Evolutionary conservation across 768 basidiomycete species (phyloP), one percentile per base, ranked within the genome.

Genomic region (Boletus vinaceobasis): DNA sequence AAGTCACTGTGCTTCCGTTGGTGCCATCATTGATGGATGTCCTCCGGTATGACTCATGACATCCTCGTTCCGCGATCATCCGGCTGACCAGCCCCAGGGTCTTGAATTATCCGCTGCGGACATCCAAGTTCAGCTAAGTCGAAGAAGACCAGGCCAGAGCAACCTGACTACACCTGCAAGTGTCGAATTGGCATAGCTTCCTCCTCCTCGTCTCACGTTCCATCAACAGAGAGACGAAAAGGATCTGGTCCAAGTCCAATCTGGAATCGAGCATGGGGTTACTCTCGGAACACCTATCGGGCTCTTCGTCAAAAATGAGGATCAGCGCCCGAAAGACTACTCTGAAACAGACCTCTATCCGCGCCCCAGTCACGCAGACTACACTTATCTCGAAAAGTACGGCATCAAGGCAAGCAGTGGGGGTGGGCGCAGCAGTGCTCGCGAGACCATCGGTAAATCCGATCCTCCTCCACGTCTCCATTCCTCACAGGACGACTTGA

Each of bases 261-360:
- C 94, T 32, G 97, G 97, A 29, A 77, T 87, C 29, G 97, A 99
- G 71, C 86, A 88, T 59, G 97, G 93, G 27, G 86, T 96, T 29
- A 98, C 97, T 3, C 85, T 99, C 21, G 97, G 97, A 43, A 99
- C 97, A 19, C 97, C 97, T 21, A 98, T 99, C 65, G 95, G 87
- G 2, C 84, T 99, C n/a, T 78, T 98, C 48, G 93, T 99, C 37
- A 90, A 85, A 65, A 99, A 99, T 73, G 94, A 98, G 75, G 97
- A 99, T 71, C 97, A 99, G 68, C 81, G 97, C 29, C 97, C 97
- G 19, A 90, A 98, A 66, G 97, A 99, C 73, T 99, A 99, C 74
- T 87, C 94, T 60, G 97, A 98, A 77, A 98, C 97, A 0, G 97
- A 99, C 69, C 76, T 94, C 50, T 99, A 93, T 77, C 97, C 97